Conservation (phyloP, 2,329 filamentous ascomycete genomes). For the Fusarium marasasianum region DNA sequence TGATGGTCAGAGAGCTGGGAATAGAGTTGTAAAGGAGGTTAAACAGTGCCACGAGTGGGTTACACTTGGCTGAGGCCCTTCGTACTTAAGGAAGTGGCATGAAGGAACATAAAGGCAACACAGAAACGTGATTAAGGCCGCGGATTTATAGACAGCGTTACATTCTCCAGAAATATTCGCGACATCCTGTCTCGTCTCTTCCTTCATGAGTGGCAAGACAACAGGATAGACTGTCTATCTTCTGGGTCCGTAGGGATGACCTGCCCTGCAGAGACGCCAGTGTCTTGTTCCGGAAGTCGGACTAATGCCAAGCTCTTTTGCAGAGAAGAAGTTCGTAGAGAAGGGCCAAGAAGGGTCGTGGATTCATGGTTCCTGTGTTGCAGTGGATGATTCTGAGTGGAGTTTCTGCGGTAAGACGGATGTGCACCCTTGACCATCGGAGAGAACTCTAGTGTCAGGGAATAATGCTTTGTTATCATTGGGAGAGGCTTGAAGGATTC, state of each 20-base stretch:
- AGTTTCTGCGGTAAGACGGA: slow-evolving; percentile 10
- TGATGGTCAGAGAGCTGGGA: not conserved
- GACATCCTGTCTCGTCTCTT: not conserved
- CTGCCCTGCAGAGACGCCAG: not conserved
- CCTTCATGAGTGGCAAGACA: slow-evolving; percentile 1
- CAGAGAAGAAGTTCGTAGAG: not conserved
- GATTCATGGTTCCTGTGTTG: not conserved
- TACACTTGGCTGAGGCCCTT: not conserved
- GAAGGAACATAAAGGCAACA: not conserved
- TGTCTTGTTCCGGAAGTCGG: slow-evolving; percentile 21
- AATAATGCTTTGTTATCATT: not conserved
- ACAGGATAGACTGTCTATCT: slow-evolving; percentile 1
- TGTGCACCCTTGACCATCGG: slow-evolving; percentile 7
- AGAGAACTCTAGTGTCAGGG: not conserved
- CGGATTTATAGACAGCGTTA: slow-evolving; percentile 24
- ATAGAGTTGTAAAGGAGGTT: not conserved
- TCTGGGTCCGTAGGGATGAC: not conserved
- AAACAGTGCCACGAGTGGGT: not conserved
- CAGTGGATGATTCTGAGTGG: slow-evolving; percentile 8
- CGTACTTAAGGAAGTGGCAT: slow-evolving; percentile 1
- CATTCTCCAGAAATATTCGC: slow-evolving; percentile 2
- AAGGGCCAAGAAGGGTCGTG: not conserved
- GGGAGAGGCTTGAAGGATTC: not conserved
- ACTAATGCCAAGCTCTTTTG: slow-evolving; percentile 20
- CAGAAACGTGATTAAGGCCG: not conserved